Base-by-base conservation (phyloP, 148 eudicot genomes). In the Beta vulgaris region DNA sequence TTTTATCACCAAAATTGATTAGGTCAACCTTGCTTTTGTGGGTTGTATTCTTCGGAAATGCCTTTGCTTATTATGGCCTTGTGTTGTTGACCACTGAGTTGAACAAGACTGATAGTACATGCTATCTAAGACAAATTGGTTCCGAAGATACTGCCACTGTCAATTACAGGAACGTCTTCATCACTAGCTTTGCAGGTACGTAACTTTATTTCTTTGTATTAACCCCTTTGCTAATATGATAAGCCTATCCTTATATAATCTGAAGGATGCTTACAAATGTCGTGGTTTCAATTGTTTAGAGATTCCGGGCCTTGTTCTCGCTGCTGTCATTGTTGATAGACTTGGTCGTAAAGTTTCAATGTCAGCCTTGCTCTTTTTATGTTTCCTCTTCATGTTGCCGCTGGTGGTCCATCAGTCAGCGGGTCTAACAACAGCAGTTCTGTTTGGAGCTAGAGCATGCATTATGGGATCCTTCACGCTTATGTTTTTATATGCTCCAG, bases 161-260 rank as follows among this genome's bases (percentile, higher is more conserved):
- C 65, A 82, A 79, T 82, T 93, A 93, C 68, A 78, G 68, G 58
- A 88, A 91, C 69, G 86, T 93, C 67, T 93, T 93, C 71, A 85
- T 91, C 77, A 86, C 94, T 31, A 91, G 88, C 76, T 93, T 89
- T 84, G 97, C 98, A 75, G 98, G 95, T 91, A 88, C 18, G 79
- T 12, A 59, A n/a, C 21, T 28, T 68, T 32, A 14, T 63, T 31
- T n/a, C 14, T 36, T 64, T 40, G 25, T 34, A 8, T 70, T 57
- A n/a, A 66, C 35, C 6, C 34, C 4, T 39, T 51, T 12, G 15
- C 18, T 43, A 15, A 21, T 10, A 7, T 55, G 26, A 13, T 15
- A 7, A 36, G 37, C 37, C 57, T 49, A 51, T 69, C 34, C 26
- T 16, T 40, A 0, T 39, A 11, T 65, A 25, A 9, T 25, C 34